Percentiles rank a stretch among this genome's conserved stretches.
phyloP scores from a whole-genome alignment of 2,329 filamentous ascomycete species.

The Ophiostoma himal-ulmi region DNA sequence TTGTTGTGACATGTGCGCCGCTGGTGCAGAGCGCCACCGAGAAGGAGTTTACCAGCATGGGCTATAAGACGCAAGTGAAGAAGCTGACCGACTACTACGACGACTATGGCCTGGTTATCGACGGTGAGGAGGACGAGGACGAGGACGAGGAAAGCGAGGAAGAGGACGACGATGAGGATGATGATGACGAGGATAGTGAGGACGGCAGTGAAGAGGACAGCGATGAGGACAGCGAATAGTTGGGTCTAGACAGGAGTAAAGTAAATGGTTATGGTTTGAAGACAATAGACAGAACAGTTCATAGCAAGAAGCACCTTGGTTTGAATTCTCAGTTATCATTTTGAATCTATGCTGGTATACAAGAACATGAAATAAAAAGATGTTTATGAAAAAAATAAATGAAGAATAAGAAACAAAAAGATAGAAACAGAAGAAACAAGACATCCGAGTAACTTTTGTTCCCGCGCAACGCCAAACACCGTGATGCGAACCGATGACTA shows the following conservation, averaged over 20 bases:
- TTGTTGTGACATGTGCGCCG: slow-evolving; percentile 82
- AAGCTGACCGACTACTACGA: slow-evolving; percentile 77
- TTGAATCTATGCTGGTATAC: slow-evolving; percentile 6
- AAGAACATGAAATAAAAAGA: neutral
- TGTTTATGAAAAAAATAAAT: neutral
- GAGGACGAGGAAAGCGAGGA: slow-evolving; percentile 55
- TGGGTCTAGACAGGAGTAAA: neutral
- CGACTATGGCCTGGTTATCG: slow-evolving; percentile 72
- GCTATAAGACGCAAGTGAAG: slow-evolving; percentile 72
- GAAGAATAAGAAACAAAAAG: neutral
- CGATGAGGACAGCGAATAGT: neutral
- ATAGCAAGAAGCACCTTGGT: neutral
- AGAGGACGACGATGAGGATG: slow-evolving; percentile 46
- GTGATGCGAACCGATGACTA: neutral
- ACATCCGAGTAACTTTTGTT: neutral
- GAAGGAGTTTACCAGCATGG: slow-evolving; percentile 65
- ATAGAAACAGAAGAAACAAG: slow-evolving; percentile 10
- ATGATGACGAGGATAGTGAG: slow-evolving; percentile 40
- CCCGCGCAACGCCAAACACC: neutral
- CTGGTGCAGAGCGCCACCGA: slow-evolving; percentile 75
- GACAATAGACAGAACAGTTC: no score
- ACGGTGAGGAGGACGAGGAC: slow-evolving; percentile 54
- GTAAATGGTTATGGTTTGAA: no score
- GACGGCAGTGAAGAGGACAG: neutral
- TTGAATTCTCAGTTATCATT: neutral